Percentiles rank a stretch among this genome's conserved stretches.
Evolutionary conservation across 768 basidiomycete genomes (phyloP).

Genomic region (Termitomyces sp.): DNA sequence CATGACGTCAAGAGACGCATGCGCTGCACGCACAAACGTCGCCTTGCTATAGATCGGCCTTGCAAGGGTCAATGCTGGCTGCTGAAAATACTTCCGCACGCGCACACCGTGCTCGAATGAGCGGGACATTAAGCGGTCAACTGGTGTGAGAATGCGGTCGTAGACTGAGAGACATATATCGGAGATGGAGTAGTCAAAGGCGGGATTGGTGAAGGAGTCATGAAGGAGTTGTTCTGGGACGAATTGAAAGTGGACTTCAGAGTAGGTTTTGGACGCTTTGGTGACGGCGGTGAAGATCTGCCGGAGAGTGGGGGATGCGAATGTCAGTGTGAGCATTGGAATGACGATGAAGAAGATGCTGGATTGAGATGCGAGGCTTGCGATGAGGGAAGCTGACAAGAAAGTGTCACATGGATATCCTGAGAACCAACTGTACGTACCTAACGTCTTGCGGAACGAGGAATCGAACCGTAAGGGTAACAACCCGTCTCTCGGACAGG

Average conservation of each 20-base stretch:
- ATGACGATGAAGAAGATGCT: constrained; percentile 67
- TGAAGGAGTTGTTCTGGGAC: constrained; percentile 61
- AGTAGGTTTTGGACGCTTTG: constrained; percentile 43
- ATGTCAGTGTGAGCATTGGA: constrained; percentile 53
- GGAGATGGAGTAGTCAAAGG: constrained; percentile 32
- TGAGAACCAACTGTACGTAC: constrained; percentile 27
- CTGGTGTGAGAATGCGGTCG: constrained; percentile 58
- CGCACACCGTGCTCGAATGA: constrained; percentile 35
- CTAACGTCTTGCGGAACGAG: constrained; percentile 61
- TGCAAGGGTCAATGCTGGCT: constrained; percentile 61
- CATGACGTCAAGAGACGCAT: constrained; percentile 37
- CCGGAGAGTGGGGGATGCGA: constrained; percentile 63
- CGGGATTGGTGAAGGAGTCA: constrained; percentile 40
- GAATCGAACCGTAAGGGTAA: constrained; percentile 59
- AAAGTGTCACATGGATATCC: background rate
- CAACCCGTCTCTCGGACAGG: constrained; percentile 49
- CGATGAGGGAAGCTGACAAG: constrained; percentile 42
- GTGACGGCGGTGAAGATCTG: constrained; percentile 62
- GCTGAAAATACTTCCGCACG: constrained; percentile 50
- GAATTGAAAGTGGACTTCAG: constrained; percentile 63
- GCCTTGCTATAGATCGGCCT: constrained; percentile 34
- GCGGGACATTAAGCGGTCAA: constrained; percentile 58
- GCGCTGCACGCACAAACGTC: constrained; percentile 29
- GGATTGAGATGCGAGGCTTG: constrained; percentile 27
- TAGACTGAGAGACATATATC: constrained; percentile 66